Conservation (phyloP, 345 rosid genomes). For the Anastatica hierochuntica region DNA sequence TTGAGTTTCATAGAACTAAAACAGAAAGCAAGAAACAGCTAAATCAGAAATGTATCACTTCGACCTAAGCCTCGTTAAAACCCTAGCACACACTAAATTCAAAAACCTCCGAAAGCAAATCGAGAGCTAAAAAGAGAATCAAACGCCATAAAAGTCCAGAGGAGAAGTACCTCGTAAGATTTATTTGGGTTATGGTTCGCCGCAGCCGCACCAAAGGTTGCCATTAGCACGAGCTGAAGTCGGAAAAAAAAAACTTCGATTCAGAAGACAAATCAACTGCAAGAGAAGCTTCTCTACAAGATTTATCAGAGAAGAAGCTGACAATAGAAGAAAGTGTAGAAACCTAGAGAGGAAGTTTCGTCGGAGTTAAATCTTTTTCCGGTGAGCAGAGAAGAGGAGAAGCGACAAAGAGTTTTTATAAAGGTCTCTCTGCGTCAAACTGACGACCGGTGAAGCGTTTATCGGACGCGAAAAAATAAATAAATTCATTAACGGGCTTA, state of each 20-base stretch:
- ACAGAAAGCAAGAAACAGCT: not conserved
- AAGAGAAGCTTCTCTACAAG: not conserved
- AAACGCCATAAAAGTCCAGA: not conserved
- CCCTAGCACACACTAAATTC: not conserved
- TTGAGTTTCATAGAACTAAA: too few species aligned
- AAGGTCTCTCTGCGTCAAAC: conserved; percentile 9
- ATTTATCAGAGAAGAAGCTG: not conserved
- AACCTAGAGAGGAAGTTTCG: conserved; percentile 10
- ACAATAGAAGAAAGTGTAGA: not conserved
- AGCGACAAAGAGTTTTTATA: conserved; percentile 4
- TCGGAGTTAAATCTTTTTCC: not conserved
- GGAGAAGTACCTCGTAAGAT: conserved; percentile 52
- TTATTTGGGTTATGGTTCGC: conserved; percentile 66
- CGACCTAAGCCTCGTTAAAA: not conserved
- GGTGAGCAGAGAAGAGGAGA: conserved; percentile 7
- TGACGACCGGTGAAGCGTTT: conserved; percentile 19
- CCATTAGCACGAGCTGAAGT: conserved; percentile 29
- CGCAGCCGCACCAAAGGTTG: conserved; percentile 43
- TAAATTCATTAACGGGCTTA: not conserved
- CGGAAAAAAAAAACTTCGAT: not conserved
- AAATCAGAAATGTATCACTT: not conserved
- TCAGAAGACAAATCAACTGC: not conserved
- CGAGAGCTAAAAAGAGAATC: not conserved
- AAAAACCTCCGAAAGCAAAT: not conserved
- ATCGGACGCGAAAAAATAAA: not conserved